A percentile compares a stretch with the other conserved stretches of the same genome.
phyloP scores from a whole-genome alignment of 73 alveolate species.

The Effrenium voratum region DNA sequence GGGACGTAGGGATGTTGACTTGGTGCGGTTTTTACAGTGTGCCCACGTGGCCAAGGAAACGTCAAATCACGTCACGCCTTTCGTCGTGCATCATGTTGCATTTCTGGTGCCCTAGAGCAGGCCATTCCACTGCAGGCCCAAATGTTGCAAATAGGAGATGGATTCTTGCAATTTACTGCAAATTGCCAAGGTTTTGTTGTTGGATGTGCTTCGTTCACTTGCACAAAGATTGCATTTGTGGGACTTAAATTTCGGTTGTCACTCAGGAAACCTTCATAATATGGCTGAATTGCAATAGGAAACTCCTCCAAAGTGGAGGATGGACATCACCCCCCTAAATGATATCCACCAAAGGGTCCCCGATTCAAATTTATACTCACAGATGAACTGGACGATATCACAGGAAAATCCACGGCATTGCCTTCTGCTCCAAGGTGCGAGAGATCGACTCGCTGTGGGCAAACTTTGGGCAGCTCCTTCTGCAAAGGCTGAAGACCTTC shows the following conservation, averaged over 20 bases:
- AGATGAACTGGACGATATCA: neutral
- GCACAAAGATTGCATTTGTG: no score
- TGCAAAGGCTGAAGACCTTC: conserved; percentile 64
- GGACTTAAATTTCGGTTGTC: no score
- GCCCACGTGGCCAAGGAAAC: no score
- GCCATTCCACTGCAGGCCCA: no score
- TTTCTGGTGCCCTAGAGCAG: no score
- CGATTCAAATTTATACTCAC: neutral
- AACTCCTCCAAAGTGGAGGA: neutral
- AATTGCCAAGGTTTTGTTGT: no score
- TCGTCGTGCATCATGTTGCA: no score
- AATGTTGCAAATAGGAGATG: no score
- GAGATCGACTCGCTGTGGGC: conserved; percentile 49
- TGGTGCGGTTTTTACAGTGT: neutral
- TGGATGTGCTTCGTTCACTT: no score
- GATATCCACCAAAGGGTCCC: neutral
- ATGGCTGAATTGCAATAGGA: neutral
- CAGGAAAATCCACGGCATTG: neutral
- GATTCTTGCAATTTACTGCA: no score
- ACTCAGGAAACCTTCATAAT: neutral
- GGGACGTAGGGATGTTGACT: neutral
- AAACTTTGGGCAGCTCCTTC: conserved; percentile 42
- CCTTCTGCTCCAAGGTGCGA: neutral
- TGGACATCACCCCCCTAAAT: neutral
- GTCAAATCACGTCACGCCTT: no score